Conservation (phyloP, 148 eudicot genomes). For the Limonium bicolor region DNA sequence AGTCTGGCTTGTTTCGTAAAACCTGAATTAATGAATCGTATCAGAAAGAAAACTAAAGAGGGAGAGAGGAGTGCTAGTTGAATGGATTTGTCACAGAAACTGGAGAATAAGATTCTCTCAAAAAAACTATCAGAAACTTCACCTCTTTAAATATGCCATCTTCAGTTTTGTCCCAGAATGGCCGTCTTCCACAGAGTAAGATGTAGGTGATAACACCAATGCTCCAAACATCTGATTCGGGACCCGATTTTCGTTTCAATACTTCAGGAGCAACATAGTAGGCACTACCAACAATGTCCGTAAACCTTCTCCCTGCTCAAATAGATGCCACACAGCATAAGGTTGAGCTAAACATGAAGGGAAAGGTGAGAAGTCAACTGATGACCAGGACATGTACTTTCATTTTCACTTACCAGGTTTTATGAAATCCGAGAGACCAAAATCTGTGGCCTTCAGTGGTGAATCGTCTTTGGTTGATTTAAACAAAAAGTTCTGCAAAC, state of each 20-base stretch:
- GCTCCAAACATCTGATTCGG: slow-evolving; percentile 99
- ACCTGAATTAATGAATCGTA: too few relatives aligned
- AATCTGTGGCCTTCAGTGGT: slow-evolving; percentile 85
- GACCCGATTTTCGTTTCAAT: slow-evolving; percentile 83
- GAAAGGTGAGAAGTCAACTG: background rate
- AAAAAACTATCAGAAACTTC: too few relatives aligned
- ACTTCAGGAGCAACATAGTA: slow-evolving; percentile 99
- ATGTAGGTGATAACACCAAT: slow-evolving; percentile 96
- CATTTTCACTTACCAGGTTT: slow-evolving; percentile 49
- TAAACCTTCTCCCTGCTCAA: slow-evolving; percentile 65
- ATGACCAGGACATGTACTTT: background rate
- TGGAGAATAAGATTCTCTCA: too few relatives aligned
- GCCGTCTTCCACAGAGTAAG: slow-evolving; percentile 94
- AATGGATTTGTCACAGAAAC: too few relatives aligned
- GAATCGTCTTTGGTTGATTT: slow-evolving; percentile 67
- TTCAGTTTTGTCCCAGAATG: slow-evolving; percentile 99
- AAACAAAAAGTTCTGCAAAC: slow-evolving; percentile 74
- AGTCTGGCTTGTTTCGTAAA: slow-evolving; percentile 87
- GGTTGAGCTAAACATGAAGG: background rate
- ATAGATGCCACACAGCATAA: background rate
- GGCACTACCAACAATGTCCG: slow-evolving; percentile 94
- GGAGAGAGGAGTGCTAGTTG: too few relatives aligned
- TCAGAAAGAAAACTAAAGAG: background rate
- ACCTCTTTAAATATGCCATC: slow-evolving; percentile 97
- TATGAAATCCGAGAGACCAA: slow-evolving; percentile 91